Percentiles rank a stretch among this genome's conserved stretches.
These are phyloP conservation scores for Metschnikowia vanudenii DNA, from an alignment of 805 yeast species.

Conservation along the genomic window DNA sequence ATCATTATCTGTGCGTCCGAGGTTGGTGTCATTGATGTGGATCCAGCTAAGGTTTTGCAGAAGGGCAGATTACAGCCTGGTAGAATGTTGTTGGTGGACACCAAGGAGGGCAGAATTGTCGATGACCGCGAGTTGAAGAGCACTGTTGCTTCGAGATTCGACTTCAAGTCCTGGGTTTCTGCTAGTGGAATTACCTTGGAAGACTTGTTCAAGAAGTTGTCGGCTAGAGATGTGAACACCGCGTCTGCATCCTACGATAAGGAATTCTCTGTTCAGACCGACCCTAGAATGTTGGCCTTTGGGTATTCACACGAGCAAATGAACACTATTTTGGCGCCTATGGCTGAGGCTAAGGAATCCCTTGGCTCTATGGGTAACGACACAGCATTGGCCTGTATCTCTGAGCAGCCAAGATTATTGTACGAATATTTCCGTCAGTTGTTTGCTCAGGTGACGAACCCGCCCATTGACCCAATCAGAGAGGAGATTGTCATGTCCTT, in stretches of 20 bases:
- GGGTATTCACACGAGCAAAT: constrained; percentile 96
- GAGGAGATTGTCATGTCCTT: constrained; percentile 96
- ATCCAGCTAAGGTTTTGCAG: constrained; percentile 73
- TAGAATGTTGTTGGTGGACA: constrained; percentile 91
- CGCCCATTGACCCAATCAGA: constrained; percentile 97
- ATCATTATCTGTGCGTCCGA: constrained; percentile 97
- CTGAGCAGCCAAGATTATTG: constrained; percentile 85
- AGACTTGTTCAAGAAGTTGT: constrained; percentile 64
- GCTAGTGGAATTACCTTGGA: constrained; percentile 84
- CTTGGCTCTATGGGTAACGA: constrained; percentile 99
- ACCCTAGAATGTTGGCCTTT: constrained; percentile 79
- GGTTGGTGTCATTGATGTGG: constrained; percentile 93
- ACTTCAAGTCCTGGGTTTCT: constrained; percentile 90
- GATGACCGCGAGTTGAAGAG: constrained; percentile 88
- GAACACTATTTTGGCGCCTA: constrained; percentile 79
- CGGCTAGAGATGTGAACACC: constrained; percentile 32
- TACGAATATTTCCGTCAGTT: constrained; percentile 94
- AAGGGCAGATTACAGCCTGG: constrained; percentile 97
- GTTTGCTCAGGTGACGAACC: constrained; percentile 98
- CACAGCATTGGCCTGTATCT: constrained; percentile 89
- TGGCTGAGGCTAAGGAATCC: constrained; percentile 96
- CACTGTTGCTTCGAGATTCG: constrained; percentile 75
- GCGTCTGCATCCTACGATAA: constrained; percentile 16
- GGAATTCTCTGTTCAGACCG: constrained; percentile 58
- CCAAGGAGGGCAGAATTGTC: constrained; percentile 87